These are phyloP conservation scores for Vitis rupestris DNA, from an alignment of 164 flowering plant genomes.

Conservation along the genomic window DNA sequence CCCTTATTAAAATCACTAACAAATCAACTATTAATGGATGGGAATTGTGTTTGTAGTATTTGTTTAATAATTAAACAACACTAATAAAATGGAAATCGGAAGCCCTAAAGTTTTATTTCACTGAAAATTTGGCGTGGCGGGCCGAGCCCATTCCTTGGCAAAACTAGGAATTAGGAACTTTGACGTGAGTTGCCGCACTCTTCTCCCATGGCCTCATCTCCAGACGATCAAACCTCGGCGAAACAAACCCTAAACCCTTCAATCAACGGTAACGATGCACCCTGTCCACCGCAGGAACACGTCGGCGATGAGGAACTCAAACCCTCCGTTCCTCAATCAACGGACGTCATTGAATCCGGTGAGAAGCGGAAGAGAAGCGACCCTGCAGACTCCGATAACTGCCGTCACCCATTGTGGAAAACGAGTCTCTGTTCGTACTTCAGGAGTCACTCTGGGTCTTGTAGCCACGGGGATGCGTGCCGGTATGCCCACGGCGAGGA, in stretches of 20 bases:
- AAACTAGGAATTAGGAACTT: too few relatives aligned
- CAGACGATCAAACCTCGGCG: not conserved
- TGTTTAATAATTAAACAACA: too few relatives aligned
- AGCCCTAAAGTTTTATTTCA: too few relatives aligned
- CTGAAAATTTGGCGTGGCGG: too few relatives aligned
- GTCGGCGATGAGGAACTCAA: not conserved
- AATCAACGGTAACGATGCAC: conserved; percentile 5
- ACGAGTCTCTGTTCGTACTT: conserved; percentile 88
- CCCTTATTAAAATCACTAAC: too few relatives aligned
- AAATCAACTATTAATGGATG: too few relatives aligned
- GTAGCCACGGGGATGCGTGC: conserved; percentile 80
- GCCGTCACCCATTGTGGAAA: conserved; percentile 62
- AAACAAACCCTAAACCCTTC: conserved; percentile 14
- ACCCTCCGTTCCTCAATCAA: not conserved
- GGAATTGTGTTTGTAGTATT: too few relatives aligned
- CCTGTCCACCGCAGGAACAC: not conserved
- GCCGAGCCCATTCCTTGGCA: too few relatives aligned
- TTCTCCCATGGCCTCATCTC: conserved; percentile 1
- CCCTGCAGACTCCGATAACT: conserved; percentile 4
- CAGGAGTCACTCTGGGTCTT: conserved; percentile 46
- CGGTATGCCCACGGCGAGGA: conserved; percentile 85
- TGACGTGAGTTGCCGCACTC: too few relatives aligned
- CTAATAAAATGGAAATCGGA: too few relatives aligned
- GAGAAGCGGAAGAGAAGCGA: conserved; percentile 25
- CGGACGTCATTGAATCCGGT: conserved; percentile 3